Evolutionary conservation across 148 eudicot genomes (phyloP).

Genomic region (Spergularia bocconei): DNA sequence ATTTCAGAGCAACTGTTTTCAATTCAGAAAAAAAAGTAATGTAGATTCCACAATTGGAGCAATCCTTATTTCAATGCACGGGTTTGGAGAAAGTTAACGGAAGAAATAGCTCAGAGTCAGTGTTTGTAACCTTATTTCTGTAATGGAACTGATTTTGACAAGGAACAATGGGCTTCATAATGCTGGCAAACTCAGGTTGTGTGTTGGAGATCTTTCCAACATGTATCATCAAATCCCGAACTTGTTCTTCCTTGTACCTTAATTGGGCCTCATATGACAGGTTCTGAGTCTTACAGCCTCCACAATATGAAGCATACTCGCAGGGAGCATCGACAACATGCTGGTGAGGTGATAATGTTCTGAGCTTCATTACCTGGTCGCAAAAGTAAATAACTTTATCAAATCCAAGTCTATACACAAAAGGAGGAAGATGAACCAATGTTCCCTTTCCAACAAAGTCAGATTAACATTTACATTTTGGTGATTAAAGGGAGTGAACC

Average conservation of each 20-base stretch:
- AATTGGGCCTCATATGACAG: constrained; percentile 85
- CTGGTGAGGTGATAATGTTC: constrained; percentile 71
- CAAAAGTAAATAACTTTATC: background rate
- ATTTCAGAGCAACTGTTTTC: background rate
- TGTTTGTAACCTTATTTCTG: constrained; percentile 74
- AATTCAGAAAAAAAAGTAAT: background rate
- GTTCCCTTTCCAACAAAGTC: background rate
- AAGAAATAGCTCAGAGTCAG: background rate
- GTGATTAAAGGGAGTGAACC: background rate
- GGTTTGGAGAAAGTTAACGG: background rate
- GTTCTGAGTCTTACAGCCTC: constrained; percentile 93
- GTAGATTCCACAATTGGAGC: background rate
- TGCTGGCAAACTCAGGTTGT: constrained; percentile 41
- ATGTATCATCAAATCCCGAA: constrained; percentile 64
- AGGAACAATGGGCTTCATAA: constrained; percentile 82
- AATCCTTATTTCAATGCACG: no score
- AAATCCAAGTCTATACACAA: background rate
- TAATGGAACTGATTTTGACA: constrained; percentile 90
- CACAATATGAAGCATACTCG: constrained; percentile 83
- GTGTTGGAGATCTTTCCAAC: constrained; percentile 73
- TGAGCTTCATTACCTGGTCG: constrained; percentile 71
- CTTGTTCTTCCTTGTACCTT: constrained; percentile 86
- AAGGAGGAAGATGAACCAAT: background rate
- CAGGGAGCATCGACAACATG: constrained; percentile 95
- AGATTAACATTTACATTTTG: background rate